Percentiles rank a stretch among this genome's conserved stretches.
These are phyloP conservation scores for Sporopachydermia lactativora DNA, from an alignment of 805 yeast species.

Conservation along the genomic window DNA sequence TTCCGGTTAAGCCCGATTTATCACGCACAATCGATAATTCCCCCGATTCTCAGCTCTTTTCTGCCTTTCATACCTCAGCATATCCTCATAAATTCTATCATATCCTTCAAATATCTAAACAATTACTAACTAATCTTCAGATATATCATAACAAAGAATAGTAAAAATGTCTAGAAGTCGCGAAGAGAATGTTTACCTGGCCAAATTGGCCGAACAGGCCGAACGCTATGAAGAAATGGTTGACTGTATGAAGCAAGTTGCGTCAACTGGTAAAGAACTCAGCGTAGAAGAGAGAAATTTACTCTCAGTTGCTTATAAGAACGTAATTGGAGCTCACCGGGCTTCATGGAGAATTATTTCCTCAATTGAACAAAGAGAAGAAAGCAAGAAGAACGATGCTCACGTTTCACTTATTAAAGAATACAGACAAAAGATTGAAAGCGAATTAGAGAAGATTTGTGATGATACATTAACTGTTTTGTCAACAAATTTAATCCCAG, in stretches of 20 bases:
- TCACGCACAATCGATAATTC: too few relatives aligned
- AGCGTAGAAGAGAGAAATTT: conserved; percentile 97
- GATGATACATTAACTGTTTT: conserved; percentile 85
- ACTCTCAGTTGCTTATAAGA: conserved; percentile 94
- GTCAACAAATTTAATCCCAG: conserved; percentile 79
- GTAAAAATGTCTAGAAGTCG: conserved; percentile 80
- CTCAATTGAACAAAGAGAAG: conserved; percentile 96
- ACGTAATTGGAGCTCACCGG: conserved; percentile 97
- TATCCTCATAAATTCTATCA: too few relatives aligned
- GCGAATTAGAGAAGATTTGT: conserved; percentile 84
- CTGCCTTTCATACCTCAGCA: too few relatives aligned
- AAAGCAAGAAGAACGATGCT: conserved; percentile 82
- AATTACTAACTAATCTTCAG: too few relatives aligned
- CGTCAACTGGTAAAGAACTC: conserved; percentile 88
- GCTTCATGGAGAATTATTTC: conserved; percentile 99
- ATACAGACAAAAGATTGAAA: conserved; percentile 89
- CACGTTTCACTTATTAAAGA: conserved; percentile 86
- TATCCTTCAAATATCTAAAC: too few relatives aligned
- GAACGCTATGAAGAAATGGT: conserved; percentile 99
- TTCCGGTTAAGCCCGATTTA: too few relatives aligned
- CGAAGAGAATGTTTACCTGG: conserved; percentile 92
- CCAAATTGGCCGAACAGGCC: conserved; percentile 98
- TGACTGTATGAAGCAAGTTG: conserved; percentile 95
- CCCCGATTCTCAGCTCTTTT: too few relatives aligned
- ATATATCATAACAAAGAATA: too few relatives aligned